phyloP scores from a whole-genome alignment of 306 rosid genomes.

The Alnus glutinosa region DNA sequence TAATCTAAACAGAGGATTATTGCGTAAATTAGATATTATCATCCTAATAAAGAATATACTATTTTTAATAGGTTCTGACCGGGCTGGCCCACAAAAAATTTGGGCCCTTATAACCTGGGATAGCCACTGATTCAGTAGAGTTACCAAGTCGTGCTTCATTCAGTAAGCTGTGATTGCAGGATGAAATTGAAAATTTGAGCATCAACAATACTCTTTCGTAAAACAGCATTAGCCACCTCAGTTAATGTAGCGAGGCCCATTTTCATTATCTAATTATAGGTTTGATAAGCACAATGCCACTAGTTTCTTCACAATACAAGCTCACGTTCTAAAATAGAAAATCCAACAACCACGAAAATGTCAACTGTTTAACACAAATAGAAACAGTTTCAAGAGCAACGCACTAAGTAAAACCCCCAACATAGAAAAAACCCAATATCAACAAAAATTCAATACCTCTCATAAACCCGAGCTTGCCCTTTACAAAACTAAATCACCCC shows the following conservation, averaged over 20 bases:
- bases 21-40: slow-evolving; percentile 29
- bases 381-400: slow-evolving; percentile 2
- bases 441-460: slow-evolving; percentile 9
- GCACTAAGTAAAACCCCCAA: slow-evolving; percentile 32
- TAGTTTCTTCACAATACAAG: slow-evolving; percentile 4
- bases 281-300: slow-evolving; percentile 24
- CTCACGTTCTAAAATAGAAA: slow-evolving; percentile 16
- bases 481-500: slow-evolving; percentile 20
- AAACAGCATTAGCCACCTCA: neutral
- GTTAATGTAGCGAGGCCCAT: slow-evolving; percentile 1
- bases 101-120: neutral
- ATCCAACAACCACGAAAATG: slow-evolving; percentile 18
- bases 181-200: slow-evolving; percentile 4
- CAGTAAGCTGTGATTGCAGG: neutral
- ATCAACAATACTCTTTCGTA: neutral
- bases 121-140: neutral
- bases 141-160: neutral
- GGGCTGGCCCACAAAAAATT: neutral
- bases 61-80: slow-evolving; percentile 8
- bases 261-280: slow-evolving; percentile 12
- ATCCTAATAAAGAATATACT: slow-evolving; percentile 11
- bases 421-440: slow-evolving; percentile 9
- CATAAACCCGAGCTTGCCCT: slow-evolving; percentile 36
- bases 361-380: slow-evolving; percentile 10
- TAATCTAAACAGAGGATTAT: slow-evolving; percentile 7